Base-by-base conservation (phyloP, 2,329 filamentous ascomycete genomes). In the Colletotrichum godetiae region DNA sequence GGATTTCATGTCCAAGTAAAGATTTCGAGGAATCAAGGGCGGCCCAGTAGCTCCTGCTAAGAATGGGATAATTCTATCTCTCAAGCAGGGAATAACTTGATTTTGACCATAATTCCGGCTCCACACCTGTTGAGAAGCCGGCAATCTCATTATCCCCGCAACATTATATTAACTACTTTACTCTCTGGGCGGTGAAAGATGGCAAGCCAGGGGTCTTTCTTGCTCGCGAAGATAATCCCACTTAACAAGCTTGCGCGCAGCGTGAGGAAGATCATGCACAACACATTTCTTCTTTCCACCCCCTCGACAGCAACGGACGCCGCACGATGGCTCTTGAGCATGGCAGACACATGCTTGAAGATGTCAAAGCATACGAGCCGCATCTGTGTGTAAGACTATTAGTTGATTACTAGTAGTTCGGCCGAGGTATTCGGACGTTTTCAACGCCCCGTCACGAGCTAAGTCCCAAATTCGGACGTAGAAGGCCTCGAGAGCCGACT, bases 51-150 rank as follows among this genome's bases (percentile, higher is more conserved):
- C 37, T 31, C 52, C n/a, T n/a, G 31, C 12, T 19, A 58, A 27
- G 8, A 13, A 19, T 22, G 52, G 24, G 27, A 56, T 46, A 22
- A 49, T 56, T 42, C 13, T 13, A 42, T 42, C 35, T 15, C 19
- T 24, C 42, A 19, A 5, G 6, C 22, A 37, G 46, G 29, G 37
- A 49, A 37, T 15, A 12, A 8, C 53, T 46, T 46, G 29, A 46
- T 29, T 15, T 37, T 46, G 68, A 19, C 15, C 15, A 49, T n/a
- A 7, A 37, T 19, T 10, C 37, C 19, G 22, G 33, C 46, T 56
- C 70, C 70, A 73, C 70, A 64, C 15, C 6, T 22, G 60, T 63
- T 65, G 70, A 64, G 42, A 65, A 22, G 52, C 62, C 56, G 67
- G 60, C 29, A 63, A 7, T n/a, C 52, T 59, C n/a, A 3, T 22